Evolutionary conservation across 116 monocot species (phyloP).

Genomic region (Papilionanthe hybrid): DNA sequence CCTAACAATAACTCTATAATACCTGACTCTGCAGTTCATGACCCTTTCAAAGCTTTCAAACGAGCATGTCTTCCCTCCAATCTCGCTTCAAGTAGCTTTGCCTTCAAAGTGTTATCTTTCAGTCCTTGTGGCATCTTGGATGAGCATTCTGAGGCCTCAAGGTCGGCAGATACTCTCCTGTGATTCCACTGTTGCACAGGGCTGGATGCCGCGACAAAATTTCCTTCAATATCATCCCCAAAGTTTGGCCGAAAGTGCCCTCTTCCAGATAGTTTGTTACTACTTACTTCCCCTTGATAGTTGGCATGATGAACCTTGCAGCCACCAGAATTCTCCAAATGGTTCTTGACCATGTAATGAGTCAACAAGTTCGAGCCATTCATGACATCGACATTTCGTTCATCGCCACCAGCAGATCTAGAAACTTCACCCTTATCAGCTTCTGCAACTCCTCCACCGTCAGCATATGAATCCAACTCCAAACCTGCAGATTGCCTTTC

Average conservation of each 20-base stretch:
- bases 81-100: conserved; percentile 82
- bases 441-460: not conserved
- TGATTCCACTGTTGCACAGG: conserved; percentile 34
- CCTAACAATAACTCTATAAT: not conserved
- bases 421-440: conserved; percentile 12
- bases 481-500: not conserved
- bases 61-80: conserved; percentile 65
- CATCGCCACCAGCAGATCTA: not conserved
- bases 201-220: conserved; percentile 13
- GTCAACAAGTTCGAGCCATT: not conserved
- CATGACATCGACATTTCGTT: not conserved
- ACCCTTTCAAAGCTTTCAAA: conserved; percentile 38
- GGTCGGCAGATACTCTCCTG: conserved; percentile 12
- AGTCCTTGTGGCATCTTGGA: conserved; percentile 19
- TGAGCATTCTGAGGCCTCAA: conserved; percentile 38
- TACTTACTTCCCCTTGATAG: conserved; percentile 9
- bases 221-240: conserved; percentile 20
- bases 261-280: conserved; percentile 13
- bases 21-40: conserved; percentile 12
- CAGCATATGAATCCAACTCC: not conserved
- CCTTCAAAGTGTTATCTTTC: conserved; percentile 68
- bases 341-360: conserved; percentile 6
- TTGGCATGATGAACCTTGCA: conserved; percentile 11
- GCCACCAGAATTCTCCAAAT: conserved; percentile 14
- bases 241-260: conserved; percentile 11